Conservation (phyloP, 805 yeast species). For the Yamadazyma tumulicola region DNA sequence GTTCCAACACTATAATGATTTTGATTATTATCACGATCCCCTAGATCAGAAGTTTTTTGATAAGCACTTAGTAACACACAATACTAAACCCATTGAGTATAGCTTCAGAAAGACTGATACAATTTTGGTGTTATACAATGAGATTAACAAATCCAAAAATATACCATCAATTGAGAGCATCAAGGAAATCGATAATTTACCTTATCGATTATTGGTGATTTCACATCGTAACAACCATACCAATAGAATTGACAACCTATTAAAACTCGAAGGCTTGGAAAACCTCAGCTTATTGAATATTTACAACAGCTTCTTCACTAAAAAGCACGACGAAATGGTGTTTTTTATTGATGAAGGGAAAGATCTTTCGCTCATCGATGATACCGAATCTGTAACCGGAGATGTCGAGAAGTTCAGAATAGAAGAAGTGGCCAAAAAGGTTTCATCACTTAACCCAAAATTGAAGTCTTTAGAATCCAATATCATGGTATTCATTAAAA, state of each 20-base stretch:
- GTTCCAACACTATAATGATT: constrained; percentile 62
- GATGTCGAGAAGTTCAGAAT: constrained; percentile 21
- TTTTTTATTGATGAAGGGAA: constrained; percentile 62
- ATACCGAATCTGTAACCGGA: background rate
- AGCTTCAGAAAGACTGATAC: constrained; percentile 57
- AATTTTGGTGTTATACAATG: constrained; percentile 46
- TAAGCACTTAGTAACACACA: constrained; percentile 31
- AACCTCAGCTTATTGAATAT: constrained; percentile 50
- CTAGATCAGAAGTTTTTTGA: constrained; percentile 41
- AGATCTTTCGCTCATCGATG: background rate
- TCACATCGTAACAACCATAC: constrained; percentile 70
- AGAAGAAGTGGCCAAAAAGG: constrained; percentile 14
- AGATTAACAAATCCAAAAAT: constrained; percentile 8
- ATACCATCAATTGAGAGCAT: constrained; percentile 4
- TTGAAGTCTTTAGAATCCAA: constrained; percentile 14
- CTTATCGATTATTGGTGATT: constrained; percentile 62
- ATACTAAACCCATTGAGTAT: constrained; percentile 45
- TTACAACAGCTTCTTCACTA: constrained; percentile 42
- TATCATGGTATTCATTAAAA: constrained; percentile 51
- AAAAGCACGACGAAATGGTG: constrained; percentile 48
- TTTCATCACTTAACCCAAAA: constrained; percentile 4
- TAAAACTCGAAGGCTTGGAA: constrained; percentile 16
- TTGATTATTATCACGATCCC: constrained; percentile 72
- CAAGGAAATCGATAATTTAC: constrained; percentile 13
- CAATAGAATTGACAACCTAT: constrained; percentile 48